Percentiles rank a stretch among this genome's conserved stretches.
Evolutionary conservation across 2,329 filamentous ascomycete genomes (phyloP).

Genomic region (Ophiostoma himal-ulmi): DNA sequence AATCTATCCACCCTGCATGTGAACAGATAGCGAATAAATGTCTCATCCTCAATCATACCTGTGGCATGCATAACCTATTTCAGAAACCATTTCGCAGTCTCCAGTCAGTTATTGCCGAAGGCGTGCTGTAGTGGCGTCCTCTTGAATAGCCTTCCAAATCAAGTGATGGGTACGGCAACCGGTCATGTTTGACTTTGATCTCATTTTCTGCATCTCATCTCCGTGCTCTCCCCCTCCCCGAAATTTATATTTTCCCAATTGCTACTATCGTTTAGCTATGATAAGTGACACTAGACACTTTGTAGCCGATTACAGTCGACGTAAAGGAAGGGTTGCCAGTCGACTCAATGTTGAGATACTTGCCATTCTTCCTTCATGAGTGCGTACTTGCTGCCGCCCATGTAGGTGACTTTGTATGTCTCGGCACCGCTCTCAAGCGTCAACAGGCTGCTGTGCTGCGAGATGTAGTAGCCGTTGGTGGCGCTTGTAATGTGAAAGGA

Average conservation of each 20-base stretch:
- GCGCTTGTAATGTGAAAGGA: constrained; percentile 31
- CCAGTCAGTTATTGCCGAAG: too few species aligned
- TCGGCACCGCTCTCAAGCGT: constrained; percentile 27
- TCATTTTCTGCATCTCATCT: too few species aligned
- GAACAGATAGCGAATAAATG: too few species aligned
- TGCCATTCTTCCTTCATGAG: constrained; percentile 30
- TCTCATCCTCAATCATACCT: too few species aligned
- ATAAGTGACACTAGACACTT: constrained; percentile 29
- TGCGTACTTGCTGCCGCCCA: constrained; percentile 28
- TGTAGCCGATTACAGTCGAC: constrained; percentile 24
- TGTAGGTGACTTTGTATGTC: constrained; percentile 28
- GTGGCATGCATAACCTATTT: too few species aligned
- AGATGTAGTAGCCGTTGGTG: constrained; percentile 27
- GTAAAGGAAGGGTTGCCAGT: constrained; percentile 26
- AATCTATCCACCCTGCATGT: too few species aligned
- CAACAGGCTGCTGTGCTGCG: constrained; percentile 25
- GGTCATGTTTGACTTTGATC: too few species aligned
- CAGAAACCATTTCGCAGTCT: too few species aligned
- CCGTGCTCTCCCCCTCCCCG: too few species aligned
- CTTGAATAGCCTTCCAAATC: too few species aligned
- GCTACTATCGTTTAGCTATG: constrained; percentile 12
- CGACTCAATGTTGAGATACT: constrained; percentile 26
- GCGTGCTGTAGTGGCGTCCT: too few species aligned
- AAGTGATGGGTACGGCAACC: too few species aligned
- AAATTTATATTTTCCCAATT: not conserved